These are phyloP conservation scores for Penicillium waksmanii DNA, from an alignment of 495 filamentous ascomycete genomes.

Conservation along the genomic window DNA sequence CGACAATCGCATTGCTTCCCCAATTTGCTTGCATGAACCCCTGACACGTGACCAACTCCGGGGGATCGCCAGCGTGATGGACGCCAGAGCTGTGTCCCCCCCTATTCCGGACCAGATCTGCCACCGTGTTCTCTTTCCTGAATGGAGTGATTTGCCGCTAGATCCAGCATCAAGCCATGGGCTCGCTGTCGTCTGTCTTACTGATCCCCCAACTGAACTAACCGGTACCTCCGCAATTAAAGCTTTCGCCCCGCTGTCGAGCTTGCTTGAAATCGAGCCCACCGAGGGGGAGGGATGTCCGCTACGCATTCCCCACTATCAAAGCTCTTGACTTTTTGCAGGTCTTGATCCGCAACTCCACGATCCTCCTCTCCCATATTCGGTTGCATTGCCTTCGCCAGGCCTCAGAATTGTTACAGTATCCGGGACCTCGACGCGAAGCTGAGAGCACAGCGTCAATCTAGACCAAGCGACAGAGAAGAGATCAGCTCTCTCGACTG, in stretches of 20 bases:
- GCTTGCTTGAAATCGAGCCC: not conserved
- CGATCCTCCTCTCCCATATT: conserved; percentile 5
- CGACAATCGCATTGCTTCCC: not conserved
- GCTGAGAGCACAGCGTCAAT: not conserved
- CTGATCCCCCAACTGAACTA: not conserved
- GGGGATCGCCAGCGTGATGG: conserved; percentile 22
- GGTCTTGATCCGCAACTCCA: conserved; percentile 14
- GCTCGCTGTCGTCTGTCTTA: not conserved
- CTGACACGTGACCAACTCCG: conserved; percentile 28
- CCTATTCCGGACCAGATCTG: conserved; percentile 24
- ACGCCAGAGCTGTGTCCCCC: conserved; percentile 21
- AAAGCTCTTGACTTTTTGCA: conserved; percentile 19
- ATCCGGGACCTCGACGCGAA: not conserved
- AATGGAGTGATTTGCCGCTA: not conserved
- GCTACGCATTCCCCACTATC: conserved; percentile 27
- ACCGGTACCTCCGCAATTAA: conserved; percentile 3
- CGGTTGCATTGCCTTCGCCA: not conserved
- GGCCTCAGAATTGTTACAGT: too few relatives aligned
- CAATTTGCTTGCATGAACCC: conserved; percentile 10
- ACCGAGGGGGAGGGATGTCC: conserved; percentile 19
- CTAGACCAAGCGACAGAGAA: not conserved
- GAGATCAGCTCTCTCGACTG: too few relatives aligned
- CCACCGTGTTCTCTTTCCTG: conserved; percentile 32
- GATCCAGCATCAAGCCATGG: conserved; percentile 4
- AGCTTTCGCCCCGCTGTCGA: conserved; percentile 1